Base-by-base conservation (phyloP, 371 early-diverging fungal genomes). In the Syncephalastrum contaminatum region DNA sequence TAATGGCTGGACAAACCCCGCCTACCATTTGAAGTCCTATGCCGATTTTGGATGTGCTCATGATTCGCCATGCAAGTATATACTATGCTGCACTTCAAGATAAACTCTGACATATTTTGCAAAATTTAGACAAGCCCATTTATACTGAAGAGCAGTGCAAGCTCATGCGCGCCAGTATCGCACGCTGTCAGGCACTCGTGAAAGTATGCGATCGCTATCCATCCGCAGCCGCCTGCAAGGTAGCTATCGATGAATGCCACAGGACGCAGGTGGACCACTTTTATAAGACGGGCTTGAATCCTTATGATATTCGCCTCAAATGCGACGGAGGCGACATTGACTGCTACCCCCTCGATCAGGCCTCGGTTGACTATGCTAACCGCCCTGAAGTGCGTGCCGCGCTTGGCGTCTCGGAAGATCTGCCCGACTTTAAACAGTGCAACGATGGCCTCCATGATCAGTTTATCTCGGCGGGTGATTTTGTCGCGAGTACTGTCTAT, bases 1-100 rank as follows among this genome's bases (percentile, higher is more conserved):
- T 19, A 96, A 96, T 66, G 97, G 96, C 1, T 74, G 94, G 73
- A 90, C 90, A 1, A 89, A 94, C 49, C 91, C 92, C 21, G 73
- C 84, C 51, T 76, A 81, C 0, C 97, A 96, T 71, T 91, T 88
- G 63, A 79, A 88, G 65, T 88, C 85, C 69, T 96, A 92, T 69
- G 85, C 90, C 12, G 79, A 85, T 43, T 92, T 89, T 84, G 92
- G 90, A 1, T 90, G 91, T 62, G 82, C 88, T n/a, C 45, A 60
- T 16, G 61, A 63, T 43, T 56, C 27, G n/a, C 20, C 8, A 42
- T 53, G 41, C 27, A 43, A 27, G 36, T 30, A 30, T 2, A 30
- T 30, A 30, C 7, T 30, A 10, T 30, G 12, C 12, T 44, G 48
- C 8, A 14, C 40, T 20, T n/a, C 16, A 39, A 2, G 4, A 45